phyloP scores from a whole-genome alignment of 176 grass and related monocot genomes.

The Neostapfia colusana region DNA sequence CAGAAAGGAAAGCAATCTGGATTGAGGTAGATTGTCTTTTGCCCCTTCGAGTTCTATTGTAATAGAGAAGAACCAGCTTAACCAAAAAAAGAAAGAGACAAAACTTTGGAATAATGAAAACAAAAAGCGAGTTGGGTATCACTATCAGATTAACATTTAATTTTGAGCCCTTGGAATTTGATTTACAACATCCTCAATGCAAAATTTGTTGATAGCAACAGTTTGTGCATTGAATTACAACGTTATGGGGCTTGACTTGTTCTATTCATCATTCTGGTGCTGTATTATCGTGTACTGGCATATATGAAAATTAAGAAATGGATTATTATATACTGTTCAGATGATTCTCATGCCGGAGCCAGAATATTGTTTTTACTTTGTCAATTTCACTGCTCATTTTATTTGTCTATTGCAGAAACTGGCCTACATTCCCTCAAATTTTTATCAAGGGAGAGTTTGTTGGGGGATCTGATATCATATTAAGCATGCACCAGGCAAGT shows the following conservation, averaged over 20 bases:
- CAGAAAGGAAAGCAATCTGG: not conserved
- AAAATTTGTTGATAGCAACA: not conserved
- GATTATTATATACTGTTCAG: not conserved
- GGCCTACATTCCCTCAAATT: conserved; percentile 96
- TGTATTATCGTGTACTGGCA: not conserved
- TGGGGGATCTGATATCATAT: conserved; percentile 90
- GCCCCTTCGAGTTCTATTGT: not conserved
- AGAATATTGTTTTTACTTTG: not conserved
- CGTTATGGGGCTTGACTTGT: not conserved
- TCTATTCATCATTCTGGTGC: not conserved
- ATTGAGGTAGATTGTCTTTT: conserved; percentile 16
- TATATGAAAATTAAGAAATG: not conserved
- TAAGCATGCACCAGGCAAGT: conserved; percentile 92
- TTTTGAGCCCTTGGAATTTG: not conserved
- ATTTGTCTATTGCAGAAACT: conserved; percentile 57
- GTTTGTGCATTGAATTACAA: not conserved
- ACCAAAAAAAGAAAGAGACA: not conserved
- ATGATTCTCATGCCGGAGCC: conserved; percentile 1
- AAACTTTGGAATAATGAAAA: not conserved
- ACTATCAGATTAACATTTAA: conserved; percentile 2
- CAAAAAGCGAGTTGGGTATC: not conserved
- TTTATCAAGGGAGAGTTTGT: conserved; percentile 97
- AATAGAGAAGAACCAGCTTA: not conserved
- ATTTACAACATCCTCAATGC: too few relatives aligned
- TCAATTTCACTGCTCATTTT: conserved; percentile 14